phyloP scores from a whole-genome alignment of 257 asterid genomes.

The Plectranthus barbatus region DNA sequence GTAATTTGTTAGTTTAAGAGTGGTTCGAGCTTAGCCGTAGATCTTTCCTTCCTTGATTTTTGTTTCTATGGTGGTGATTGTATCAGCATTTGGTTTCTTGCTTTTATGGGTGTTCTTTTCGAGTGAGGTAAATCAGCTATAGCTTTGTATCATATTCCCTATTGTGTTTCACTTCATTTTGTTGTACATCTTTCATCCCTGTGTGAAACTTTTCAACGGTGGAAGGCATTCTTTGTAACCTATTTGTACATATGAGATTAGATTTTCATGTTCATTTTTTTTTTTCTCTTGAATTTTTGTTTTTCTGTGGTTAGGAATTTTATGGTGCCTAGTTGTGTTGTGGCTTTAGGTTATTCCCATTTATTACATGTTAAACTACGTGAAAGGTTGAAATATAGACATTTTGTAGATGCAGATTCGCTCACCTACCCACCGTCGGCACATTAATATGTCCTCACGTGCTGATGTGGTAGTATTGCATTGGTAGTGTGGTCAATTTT shows the following conservation, averaged over 20 bases:
- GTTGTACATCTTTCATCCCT: slow-evolving; percentile 45
- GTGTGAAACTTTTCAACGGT: slow-evolving; percentile 32
- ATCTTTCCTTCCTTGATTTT: background rate
- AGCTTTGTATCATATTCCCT: slow-evolving; percentile 22
- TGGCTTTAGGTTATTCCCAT: too few species aligned
- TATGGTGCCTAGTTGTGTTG: background rate
- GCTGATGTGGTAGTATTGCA: too few species aligned
- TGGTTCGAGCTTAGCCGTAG: slow-evolving; percentile 34
- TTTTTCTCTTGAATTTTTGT: slow-evolving; percentile 14
- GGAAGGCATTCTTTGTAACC: slow-evolving; percentile 43
- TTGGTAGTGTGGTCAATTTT: too few species aligned
- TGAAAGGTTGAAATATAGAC: too few species aligned
- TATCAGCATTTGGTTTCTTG: slow-evolving; percentile 19
- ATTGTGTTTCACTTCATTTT: slow-evolving; percentile 18
- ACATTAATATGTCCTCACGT: too few species aligned
- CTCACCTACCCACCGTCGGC: too few species aligned
- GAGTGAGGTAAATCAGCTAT: slow-evolving; percentile 34
- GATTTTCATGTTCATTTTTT: slow-evolving; percentile 14
- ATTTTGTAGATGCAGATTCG: too few species aligned
- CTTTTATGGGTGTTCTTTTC: slow-evolving; percentile 27
- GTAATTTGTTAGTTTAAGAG: slow-evolving; percentile 50
- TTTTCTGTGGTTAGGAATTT: background rate
- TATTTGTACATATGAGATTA: slow-evolving; percentile 43
- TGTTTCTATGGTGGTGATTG: slow-evolving; percentile 18
- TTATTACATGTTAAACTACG: too few species aligned